Percentiles rank a stretch among this genome's conserved stretches.
phyloP scores from a whole-genome alignment of 2,329 filamentous ascomycete genomes.

The Cylindrodendrum hubeiense region DNA sequence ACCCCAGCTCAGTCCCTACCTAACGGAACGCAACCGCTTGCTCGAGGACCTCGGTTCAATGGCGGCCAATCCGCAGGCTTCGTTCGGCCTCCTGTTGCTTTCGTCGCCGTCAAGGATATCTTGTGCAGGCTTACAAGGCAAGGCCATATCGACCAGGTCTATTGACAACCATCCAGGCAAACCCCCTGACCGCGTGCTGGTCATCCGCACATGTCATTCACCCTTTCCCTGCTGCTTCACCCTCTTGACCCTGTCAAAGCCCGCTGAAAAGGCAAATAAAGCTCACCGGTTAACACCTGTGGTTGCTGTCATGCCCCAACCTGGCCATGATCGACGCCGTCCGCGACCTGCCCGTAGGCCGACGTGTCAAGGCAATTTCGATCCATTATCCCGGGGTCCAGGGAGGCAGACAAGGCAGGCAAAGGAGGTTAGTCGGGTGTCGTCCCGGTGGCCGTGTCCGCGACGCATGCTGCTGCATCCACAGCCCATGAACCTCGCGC shows the following conservation, averaged over 20 bases:
- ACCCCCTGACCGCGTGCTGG: slow-evolving; percentile 15
- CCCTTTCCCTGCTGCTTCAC: slow-evolving; percentile 11
- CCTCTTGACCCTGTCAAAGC: slow-evolving; percentile 13
- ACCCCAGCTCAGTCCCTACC: background rate
- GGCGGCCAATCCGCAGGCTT: background rate
- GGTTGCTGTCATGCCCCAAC: slow-evolving; percentile 30
- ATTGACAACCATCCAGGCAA: background rate
- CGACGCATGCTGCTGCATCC: slow-evolving; percentile 1
- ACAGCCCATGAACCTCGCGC: background rate
- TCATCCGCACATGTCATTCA: slow-evolving; percentile 17
- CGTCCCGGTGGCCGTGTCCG: slow-evolving; percentile 9
- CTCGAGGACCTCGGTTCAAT: background rate
- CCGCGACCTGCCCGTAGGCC: background rate
- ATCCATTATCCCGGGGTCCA: background rate
- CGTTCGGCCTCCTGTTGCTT: background rate
- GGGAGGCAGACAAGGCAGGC: too few relatives aligned
- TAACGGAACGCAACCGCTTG: background rate
- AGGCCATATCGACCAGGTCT: background rate
- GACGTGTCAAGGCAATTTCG: slow-evolving; percentile 3
- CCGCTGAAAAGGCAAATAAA: slow-evolving; percentile 21
- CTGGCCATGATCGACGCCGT: slow-evolving; percentile 36
- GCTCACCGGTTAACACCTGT: slow-evolving; percentile 33
- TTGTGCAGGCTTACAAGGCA: background rate
- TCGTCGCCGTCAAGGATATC: background rate
- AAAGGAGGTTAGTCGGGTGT: background rate